Evolutionary conservation across 2,329 filamentous ascomycete genomes (phyloP), one percentile per base, ranked within the genome.

Genomic region (Botryotinia narcissicola): DNA sequence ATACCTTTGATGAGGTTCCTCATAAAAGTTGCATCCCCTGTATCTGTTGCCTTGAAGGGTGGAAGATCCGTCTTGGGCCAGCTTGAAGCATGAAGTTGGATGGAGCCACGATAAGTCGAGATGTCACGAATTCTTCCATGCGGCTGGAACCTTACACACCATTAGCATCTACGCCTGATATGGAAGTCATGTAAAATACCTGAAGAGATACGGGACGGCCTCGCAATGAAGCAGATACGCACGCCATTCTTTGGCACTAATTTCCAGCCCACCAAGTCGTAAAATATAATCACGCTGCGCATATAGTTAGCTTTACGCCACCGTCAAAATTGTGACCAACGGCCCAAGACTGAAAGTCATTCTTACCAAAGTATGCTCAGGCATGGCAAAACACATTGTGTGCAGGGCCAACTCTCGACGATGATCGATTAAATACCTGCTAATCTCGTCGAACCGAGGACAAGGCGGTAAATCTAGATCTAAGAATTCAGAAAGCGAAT

Each of bases 281-380:
- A 74, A 16, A 22, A 75, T 62, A 35, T 74, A 60, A 44, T 22
- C 35, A n/a, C 63, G 54, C 69, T 71, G 35, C 14, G 40, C 22
- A 32, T 6, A 16, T 22, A 12, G 14, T 71, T 32, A 74, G 72
- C 42, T 54, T 42, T 12, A 25, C 32, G 10, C 22, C 64, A 67
- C 14, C 3, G 12, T 46, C 22, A 48, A 37, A 29, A 35, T 42
- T 25, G 18, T 44, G 6, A 20, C 18, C 18, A 14, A 51, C 12
- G 16, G 32, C 44, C 35, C 32, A 18, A 40, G 16, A 51, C 25
- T 25, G 16, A 18, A 12, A 25, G 40, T 8, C 29, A 14, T 20
- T 54, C 62, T 32, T 57, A 74, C 71, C 67, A 76, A 51, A 1
- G 67, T 73, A 70, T 75, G 63, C 46, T 75, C 75, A 8, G 75